phyloP scores from a whole-genome alignment of 2,329 filamentous ascomycete genomes.

The Colletotrichum somersetense region DNA sequence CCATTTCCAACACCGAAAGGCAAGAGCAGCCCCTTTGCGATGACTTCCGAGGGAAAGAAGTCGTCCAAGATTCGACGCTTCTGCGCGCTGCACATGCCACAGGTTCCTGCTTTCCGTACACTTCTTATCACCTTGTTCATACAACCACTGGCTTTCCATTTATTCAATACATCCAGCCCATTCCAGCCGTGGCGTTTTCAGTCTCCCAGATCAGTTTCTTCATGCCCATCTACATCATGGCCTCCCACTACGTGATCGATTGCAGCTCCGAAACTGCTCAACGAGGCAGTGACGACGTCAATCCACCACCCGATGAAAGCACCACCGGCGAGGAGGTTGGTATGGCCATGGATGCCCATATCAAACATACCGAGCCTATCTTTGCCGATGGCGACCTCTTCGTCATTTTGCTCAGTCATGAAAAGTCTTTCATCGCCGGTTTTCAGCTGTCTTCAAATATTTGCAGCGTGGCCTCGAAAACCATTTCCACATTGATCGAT shows the following conservation, averaged over 20 bases:
- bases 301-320: neutral
- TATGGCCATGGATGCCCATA: neutral
- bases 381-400: conserved; percentile 11
- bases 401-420: neutral
- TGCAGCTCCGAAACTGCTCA: neutral
- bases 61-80: neutral
- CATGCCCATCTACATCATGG: neutral
- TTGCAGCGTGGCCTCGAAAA: neutral
- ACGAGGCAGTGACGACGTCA: neutral
- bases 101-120: neutral
- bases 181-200: neutral
- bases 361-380: neutral
- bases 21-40: neutral
- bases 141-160: neutral
- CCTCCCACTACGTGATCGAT: neutral
- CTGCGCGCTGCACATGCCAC: neutral
- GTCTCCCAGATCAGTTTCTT: too few species aligned
- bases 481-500: neutral
- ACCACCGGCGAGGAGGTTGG: too few species aligned
- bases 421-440: neutral
- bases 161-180: neutral
- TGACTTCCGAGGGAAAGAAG: neutral
- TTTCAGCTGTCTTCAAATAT: conserved; percentile 7
- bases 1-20: neutral
- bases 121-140: neutral